A percentile compares a stretch with the other conserved stretches of the same genome.
These are phyloP conservation scores for Penicillium argentinense DNA, from an alignment of 495 filamentous ascomycete genomes.

Conservation along the genomic window DNA sequence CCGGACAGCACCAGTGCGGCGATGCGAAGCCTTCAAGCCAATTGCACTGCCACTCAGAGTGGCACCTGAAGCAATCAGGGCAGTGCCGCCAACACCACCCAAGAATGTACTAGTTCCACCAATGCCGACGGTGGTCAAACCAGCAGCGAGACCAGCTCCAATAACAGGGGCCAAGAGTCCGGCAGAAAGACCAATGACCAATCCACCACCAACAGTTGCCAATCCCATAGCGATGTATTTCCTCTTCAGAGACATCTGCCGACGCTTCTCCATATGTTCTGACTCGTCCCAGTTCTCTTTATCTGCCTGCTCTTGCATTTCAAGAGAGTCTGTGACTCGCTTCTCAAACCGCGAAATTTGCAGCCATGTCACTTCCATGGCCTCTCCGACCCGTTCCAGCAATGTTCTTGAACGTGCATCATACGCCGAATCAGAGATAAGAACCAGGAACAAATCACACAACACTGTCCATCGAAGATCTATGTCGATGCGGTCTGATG, in stretches of 20 bases:
- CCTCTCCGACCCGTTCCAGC: constrained; percentile 77
- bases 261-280: constrained; percentile 86
- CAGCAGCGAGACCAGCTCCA: constrained; percentile 89
- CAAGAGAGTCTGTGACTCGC: constrained; percentile 91
- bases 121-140: constrained; percentile 93
- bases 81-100: constrained; percentile 88
- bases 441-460: constrained; percentile 91
- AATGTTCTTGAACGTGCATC: constrained; percentile 85
- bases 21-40: constrained; percentile 77
- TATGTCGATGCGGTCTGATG: constrained; percentile 83
- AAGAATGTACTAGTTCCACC: constrained; percentile 86
- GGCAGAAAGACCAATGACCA: constrained; percentile 95
- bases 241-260: constrained; percentile 74
- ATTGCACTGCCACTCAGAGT: constrained; percentile 85
- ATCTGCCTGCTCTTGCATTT: constrained; percentile 90
- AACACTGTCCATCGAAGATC: constrained; percentile 97
- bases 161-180: constrained; percentile 92
- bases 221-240: constrained; percentile 95
- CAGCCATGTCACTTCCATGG: constrained; percentile 80
- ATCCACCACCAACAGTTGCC: constrained; percentile 90
- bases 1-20: constrained; percentile 84
- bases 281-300: constrained; percentile 98
- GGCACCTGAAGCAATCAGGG: constrained; percentile 86
- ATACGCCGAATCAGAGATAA: constrained; percentile 93
- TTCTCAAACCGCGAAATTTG: constrained; percentile 98